Evolutionary conservation across 78 protist species (phyloP).

Genomic region (Neovahlkampfia damariscottae): DNA sequence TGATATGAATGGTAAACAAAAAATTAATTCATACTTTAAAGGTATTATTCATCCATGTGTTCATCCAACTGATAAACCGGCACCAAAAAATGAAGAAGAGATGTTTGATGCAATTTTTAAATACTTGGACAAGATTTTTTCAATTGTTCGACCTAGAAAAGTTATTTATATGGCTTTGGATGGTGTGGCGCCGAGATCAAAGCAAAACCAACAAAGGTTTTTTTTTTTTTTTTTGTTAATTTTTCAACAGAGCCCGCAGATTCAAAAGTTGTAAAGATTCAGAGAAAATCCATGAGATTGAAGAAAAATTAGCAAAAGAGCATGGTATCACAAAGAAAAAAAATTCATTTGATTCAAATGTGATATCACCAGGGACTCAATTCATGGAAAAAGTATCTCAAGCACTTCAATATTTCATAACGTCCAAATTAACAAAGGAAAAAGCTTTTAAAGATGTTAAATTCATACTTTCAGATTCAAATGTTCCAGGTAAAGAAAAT

Average conservation of each 20-base stretch:
- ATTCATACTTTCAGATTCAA: conserved; percentile 69
- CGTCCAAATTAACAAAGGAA: conserved; percentile 46
- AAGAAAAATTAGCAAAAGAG: conserved; percentile 5
- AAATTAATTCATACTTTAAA: too few relatives aligned
- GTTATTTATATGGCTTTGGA: conserved; percentile 89
- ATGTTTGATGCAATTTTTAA: conserved; percentile 75
- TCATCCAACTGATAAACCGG: conserved; percentile 39
- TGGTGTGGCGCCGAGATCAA: conserved; percentile 97
- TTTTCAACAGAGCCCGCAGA: conserved; percentile 61
- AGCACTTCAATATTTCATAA: conserved; percentile 60
- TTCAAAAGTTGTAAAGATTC: not conserved
- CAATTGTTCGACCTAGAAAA: conserved; percentile 87
- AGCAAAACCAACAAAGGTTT: conserved; percentile 80
- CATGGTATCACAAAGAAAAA: not conserved
- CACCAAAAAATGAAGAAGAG: conserved; percentile 27
- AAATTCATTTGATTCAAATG: conserved; percentile 57
- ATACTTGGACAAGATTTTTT: conserved; percentile 84
- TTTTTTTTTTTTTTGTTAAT: conserved; percentile 91
- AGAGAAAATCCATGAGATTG: conserved; percentile 10
- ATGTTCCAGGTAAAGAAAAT: too few relatives aligned
- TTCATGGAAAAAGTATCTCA: conserved; percentile 79
- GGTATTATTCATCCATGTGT: conserved; percentile 94
- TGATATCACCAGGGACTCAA: conserved; percentile 96
- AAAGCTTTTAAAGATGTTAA: conserved; percentile 62
- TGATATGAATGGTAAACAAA: conserved; percentile 99